Percentiles rank a stretch among this genome's conserved stretches.
Conservation (phyloP, 2,329 filamentous ascomycete species). For the Colletotrichum australisinense region DNA sequence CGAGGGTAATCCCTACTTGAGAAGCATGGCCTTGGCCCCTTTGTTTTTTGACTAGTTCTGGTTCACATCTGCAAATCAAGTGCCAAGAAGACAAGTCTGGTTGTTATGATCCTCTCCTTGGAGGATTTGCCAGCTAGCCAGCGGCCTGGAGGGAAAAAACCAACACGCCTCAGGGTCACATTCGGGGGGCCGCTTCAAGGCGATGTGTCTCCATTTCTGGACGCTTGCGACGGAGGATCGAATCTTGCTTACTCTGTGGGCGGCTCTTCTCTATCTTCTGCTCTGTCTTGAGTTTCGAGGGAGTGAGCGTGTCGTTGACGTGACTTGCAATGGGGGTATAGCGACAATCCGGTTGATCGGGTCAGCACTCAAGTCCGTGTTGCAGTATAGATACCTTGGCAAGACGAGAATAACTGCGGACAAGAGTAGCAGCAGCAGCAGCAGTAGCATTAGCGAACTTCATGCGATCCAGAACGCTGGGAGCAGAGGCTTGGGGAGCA, state of each 20-base stretch:
- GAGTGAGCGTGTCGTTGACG: no score
- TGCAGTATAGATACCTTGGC: neutral
- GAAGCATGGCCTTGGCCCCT: neutral
- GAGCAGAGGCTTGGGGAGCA: neutral
- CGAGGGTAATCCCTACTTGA: neutral
- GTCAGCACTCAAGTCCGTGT: neutral
- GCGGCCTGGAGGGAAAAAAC: neutral
- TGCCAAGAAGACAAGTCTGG: neutral
- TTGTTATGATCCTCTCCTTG: no score
- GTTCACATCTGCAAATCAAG: neutral
- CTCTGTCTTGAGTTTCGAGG: neutral
- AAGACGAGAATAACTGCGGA: neutral
- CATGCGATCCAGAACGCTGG: neutral
- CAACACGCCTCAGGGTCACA: neutral
- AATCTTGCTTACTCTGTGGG: neutral
- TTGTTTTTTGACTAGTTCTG: neutral
- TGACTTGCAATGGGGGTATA: neutral
- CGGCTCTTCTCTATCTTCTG: neutral
- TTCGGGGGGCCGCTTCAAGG: neutral
- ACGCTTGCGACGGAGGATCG: neutral
- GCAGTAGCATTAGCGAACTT: neutral
- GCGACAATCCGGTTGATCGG: neutral
- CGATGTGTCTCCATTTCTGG: neutral
- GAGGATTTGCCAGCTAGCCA: neutral
- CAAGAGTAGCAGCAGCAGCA: neutral